Evolutionary conservation across 2,329 filamentous ascomycete species (phyloP), one percentile per base, ranked within the genome.

Genomic region (Simplicillium sp.): DNA sequence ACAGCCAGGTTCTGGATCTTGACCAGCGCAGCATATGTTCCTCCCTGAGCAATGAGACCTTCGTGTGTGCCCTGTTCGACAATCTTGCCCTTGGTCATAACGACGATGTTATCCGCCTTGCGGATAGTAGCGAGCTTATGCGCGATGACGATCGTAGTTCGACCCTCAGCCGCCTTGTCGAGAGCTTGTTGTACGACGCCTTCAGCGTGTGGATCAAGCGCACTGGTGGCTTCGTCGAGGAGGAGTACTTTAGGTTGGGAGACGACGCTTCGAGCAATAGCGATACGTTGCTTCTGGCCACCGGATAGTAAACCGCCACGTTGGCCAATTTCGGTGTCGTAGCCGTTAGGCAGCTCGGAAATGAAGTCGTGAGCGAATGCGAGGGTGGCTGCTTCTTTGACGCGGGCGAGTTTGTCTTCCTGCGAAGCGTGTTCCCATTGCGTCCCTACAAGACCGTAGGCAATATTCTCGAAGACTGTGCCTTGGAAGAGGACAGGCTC

Each of bases 171-270:
- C 2, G 78, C 64, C 13, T 62, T 62, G 40, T 71, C 67, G 11
- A 78, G 64, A 1, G 74, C 74, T 36, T 65, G 54, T 48, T 78
- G 74, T 1, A 79, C 75, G 13, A 72, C 59, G 2, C 61, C 57
- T 39, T 67, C 64, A 4, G 65, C 57, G 12, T 66, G 57, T 1
- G 61, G 55, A 37, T 66, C 61, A 17, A 66, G 53, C 8, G 78
- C 75, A 36, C 71, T 77, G 0, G 80, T 84, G 1, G 80, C 80
- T 56, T 84, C 80, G 48, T 84, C 80, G 2, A 84, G 61, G 13
- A 84, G 71, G 2, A 84, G 63, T 17, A 84, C 75, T 2, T 65
- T 63, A 0, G 80, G 78, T 34, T 76, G 61, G 15, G 74, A 72
- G 20, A 83, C 64, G 39, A 84, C 77, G 34, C 73, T 75, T 18